A percentile compares a stretch with the other conserved stretches of the same genome.
phyloP scores from a whole-genome alignment of 768 basidiomycete genomes.

The Pisolithus tinctorius region DNA sequence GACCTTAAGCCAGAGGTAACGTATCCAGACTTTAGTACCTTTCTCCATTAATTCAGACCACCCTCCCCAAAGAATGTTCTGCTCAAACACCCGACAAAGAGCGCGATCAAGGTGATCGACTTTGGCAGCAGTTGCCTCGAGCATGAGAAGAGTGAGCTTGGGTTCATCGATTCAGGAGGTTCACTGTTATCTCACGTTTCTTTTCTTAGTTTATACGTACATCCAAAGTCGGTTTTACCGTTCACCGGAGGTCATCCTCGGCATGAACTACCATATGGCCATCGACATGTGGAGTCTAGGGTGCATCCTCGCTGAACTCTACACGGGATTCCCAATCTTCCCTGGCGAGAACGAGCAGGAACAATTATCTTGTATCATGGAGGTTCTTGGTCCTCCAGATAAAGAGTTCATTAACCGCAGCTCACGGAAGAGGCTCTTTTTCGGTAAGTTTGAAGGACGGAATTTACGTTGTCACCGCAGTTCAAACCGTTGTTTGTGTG shows the following conservation, averaged over 20 bases:
- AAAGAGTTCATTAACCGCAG: conserved; percentile 93
- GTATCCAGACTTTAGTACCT: conserved; percentile 11
- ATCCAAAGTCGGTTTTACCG: conserved; percentile 99
- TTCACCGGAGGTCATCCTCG: conserved; percentile 98
- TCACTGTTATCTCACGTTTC: conserved; percentile 4
- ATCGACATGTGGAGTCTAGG: conserved; percentile 99
- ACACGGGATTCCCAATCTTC: conserved; percentile 97
- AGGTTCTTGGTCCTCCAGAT: conserved; percentile 93
- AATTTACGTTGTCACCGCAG: neutral
- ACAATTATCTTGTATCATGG: conserved; percentile 98
- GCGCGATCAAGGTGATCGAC: conserved; percentile 96
- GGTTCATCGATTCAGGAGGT: neutral
- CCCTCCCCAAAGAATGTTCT: conserved; percentile 70
- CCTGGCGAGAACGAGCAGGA: conserved; percentile 99
- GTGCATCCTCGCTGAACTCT: conserved; percentile 94
- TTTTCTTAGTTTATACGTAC: conserved; percentile 85
- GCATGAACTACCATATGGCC: conserved; percentile 99
- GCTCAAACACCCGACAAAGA: conserved; percentile 90
- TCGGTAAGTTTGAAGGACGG: conserved; percentile 51
- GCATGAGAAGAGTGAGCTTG: conserved; percentile 88
- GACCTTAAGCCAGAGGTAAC: conserved; percentile 95
- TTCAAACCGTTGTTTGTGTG: conserved; percentile 6
- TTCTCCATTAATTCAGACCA: conserved; percentile 1
- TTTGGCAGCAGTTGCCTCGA: conserved; percentile 99
- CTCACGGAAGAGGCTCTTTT: conserved; percentile 90